These are phyloP conservation scores for Thermomyces lanuginosus DNA, from an alignment of 2,329 filamentous ascomycete species.

Conservation along the genomic window DNA sequence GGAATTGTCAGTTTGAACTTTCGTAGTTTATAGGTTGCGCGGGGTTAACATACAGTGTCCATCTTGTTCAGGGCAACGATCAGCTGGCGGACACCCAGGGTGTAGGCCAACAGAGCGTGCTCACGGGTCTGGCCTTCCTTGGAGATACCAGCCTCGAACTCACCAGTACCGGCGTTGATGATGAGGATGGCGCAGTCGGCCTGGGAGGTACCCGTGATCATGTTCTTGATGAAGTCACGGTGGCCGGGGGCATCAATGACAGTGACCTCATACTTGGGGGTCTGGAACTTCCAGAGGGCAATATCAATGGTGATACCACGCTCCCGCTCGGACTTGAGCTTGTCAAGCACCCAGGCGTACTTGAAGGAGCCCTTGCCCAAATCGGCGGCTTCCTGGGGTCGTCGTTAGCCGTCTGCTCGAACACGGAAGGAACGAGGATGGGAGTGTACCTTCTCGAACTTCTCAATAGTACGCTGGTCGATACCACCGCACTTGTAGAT, in stretches of 20 bases:
- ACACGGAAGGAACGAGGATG: neutral
- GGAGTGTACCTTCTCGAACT: conserved; percentile 95
- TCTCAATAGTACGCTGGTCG: conserved; percentile 99
- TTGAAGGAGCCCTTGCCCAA: conserved; percentile 99
- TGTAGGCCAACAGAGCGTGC: conserved; percentile 99
- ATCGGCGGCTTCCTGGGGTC: conserved; percentile 82
- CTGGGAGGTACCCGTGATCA: conserved; percentile 99
- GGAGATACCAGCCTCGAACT: conserved; percentile 99
- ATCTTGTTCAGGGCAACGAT: conserved; percentile 99
- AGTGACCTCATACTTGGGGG: conserved; percentile 91
- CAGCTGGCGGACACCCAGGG: conserved; percentile 99
- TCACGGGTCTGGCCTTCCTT: conserved; percentile 99
- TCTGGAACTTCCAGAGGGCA: conserved; percentile 99
- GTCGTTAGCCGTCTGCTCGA: conserved; percentile 1
- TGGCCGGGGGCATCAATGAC: conserved; percentile 98
- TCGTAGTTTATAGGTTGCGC: too few species aligned
- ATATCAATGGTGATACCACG: conserved; percentile 99
- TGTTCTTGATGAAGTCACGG: conserved; percentile 99
- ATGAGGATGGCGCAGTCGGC: conserved; percentile 99
- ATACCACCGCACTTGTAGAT: conserved; percentile 99
- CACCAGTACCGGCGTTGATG: conserved; percentile 99
- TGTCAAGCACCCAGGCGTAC: conserved; percentile 99
- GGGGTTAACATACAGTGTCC: too few species aligned
- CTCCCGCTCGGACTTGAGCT: conserved; percentile 99
- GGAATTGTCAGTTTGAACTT: too few species aligned